Conservation (phyloP, 2,329 filamentous ascomycete genomes). For the Davidsoniella neocaledoniae region DNA sequence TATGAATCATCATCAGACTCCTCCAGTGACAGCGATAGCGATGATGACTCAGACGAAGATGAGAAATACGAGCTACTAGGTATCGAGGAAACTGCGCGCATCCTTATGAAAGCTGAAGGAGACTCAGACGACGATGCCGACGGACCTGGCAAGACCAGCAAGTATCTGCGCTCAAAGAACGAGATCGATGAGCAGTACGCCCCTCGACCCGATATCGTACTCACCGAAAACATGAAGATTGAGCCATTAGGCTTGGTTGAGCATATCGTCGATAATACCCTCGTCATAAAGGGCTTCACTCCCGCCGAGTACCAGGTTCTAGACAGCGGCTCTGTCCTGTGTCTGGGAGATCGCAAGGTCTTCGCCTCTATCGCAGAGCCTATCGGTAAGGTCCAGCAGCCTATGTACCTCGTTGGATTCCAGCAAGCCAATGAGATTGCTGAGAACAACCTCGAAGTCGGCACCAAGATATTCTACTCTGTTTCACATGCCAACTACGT, state of each 20-base stretch:
- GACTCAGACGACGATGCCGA: slow-evolving; percentile 59
- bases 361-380: slow-evolving; percentile 74
- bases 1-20: slow-evolving; percentile 51
- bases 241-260: slow-evolving; percentile 60
- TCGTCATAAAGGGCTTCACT: slow-evolving; percentile 62
- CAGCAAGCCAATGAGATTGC: slow-evolving; percentile 49
- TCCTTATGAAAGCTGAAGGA: slow-evolving; percentile 69
- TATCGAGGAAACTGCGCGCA: slow-evolving; percentile 65
- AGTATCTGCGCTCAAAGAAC: slow-evolving; percentile 62
- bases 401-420: slow-evolving; percentile 72
- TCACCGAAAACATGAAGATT: slow-evolving; percentile 63
- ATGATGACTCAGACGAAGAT: slow-evolving; percentile 37
- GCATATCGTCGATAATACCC: slow-evolving; percentile 59
- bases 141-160: slow-evolving; percentile 18
- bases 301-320: slow-evolving; percentile 74
- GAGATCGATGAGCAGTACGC: slow-evolving; percentile 49
- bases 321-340: slow-evolving; percentile 70
- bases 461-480: slow-evolving; percentile 61
- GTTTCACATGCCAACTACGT: slow-evolving; percentile 64
- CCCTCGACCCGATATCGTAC: slow-evolving; percentile 60
- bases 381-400: slow-evolving; percentile 70
- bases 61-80: slow-evolving; percentile 58
- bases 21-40: slow-evolving; percentile 42
- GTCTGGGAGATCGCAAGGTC: slow-evolving; percentile 55
- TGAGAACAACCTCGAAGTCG: slow-evolving; percentile 48